These are phyloP conservation scores for Calocybe indica DNA, from an alignment of 768 basidiomycete species.

Conservation along the genomic window DNA sequence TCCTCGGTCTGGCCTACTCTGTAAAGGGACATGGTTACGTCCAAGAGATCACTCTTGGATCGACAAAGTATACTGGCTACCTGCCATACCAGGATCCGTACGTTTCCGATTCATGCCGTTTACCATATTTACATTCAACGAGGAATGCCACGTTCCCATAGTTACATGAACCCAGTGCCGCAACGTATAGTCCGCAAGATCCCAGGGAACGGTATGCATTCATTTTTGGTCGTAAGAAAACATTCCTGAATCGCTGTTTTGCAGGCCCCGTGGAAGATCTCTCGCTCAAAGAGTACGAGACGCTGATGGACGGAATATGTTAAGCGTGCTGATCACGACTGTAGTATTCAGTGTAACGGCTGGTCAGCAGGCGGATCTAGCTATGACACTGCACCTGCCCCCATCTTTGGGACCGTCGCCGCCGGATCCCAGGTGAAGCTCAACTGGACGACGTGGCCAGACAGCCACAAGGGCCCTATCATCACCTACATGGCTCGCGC, in stretches of 20 bases:
- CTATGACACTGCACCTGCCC: conserved; percentile 20
- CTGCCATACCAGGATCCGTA: conserved; percentile 32
- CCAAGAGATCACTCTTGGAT: conserved; percentile 27
- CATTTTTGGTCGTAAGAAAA: neutral
- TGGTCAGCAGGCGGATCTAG: conserved; percentile 17
- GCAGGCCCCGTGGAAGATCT: conserved; percentile 30
- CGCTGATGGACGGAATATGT: neutral
- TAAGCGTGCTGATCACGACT: neutral
- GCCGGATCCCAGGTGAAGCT: conserved; percentile 28
- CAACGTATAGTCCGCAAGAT: conserved; percentile 31
- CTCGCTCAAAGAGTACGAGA: conserved; percentile 24
- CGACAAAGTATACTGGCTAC: conserved; percentile 27
- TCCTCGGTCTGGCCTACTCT: conserved; percentile 7
- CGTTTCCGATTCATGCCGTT: neutral
- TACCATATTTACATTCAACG: neutral
- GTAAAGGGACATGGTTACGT: conserved; percentile 31
- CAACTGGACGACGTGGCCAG: conserved; percentile 35
- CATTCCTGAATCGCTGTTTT: neutral
- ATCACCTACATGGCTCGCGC: conserved; percentile 41
- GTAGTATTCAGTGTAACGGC: conserved; percentile 24
- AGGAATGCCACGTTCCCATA: conserved; percentile 1
- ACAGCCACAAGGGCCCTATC: conserved; percentile 32
- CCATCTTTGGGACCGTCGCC: conserved; percentile 24
- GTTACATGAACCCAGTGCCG: conserved; percentile 25
- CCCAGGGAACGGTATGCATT: conserved; percentile 23